A percentile compares a stretch with the other conserved stretches of the same genome.
These are phyloP conservation scores for Apophysomyces sp. DNA, from an alignment of 371 early-diverging fungal species.

Conservation along the genomic window DNA sequence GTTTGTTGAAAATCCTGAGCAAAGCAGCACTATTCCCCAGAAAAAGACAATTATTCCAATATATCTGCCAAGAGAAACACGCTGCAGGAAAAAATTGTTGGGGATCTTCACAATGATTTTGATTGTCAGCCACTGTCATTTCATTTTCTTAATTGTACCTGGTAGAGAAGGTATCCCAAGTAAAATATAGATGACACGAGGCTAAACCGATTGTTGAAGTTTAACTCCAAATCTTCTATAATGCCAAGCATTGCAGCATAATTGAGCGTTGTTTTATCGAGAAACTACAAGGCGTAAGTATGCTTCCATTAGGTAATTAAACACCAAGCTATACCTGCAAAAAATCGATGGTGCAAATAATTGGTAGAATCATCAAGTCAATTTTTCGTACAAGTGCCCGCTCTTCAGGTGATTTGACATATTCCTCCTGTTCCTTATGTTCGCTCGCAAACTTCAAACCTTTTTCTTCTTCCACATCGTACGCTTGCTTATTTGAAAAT, in stretches of 20 bases:
- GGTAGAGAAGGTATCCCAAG: slow-evolving; percentile 31
- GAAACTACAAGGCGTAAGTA: slow-evolving; percentile 14
- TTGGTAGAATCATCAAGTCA: slow-evolving; percentile 34
- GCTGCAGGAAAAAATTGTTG: slow-evolving; percentile 41
- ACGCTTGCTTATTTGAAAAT: not conserved
- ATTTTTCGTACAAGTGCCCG: slow-evolving; percentile 33
- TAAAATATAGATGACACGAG: slow-evolving; percentile 34
- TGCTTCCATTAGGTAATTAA: not conserved
- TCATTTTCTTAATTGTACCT: slow-evolving; percentile 16
- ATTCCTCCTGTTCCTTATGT: not conserved
- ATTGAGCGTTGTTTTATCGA: slow-evolving; percentile 33
- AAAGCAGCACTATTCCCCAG: slow-evolving; percentile 37
- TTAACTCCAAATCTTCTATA: slow-evolving; percentile 19
- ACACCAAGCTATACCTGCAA: slow-evolving; percentile 27
- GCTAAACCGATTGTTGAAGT: slow-evolving; percentile 20
- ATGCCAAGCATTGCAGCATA: slow-evolving; percentile 24
- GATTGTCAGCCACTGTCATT: not conserved
- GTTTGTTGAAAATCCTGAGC: slow-evolving; percentile 19
- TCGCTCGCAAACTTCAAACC: not conserved
- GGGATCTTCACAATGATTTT: slow-evolving; percentile 19
- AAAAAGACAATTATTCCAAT: slow-evolving; percentile 30
- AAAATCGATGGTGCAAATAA: slow-evolving; percentile 38
- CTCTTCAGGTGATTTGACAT: slow-evolving; percentile 16
- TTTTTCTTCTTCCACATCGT: not conserved
- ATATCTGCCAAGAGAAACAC: slow-evolving; percentile 28